Base-by-base conservation (phyloP, 2,329 filamentous ascomycete genomes). In the Leptographium radiaticola region DNA sequence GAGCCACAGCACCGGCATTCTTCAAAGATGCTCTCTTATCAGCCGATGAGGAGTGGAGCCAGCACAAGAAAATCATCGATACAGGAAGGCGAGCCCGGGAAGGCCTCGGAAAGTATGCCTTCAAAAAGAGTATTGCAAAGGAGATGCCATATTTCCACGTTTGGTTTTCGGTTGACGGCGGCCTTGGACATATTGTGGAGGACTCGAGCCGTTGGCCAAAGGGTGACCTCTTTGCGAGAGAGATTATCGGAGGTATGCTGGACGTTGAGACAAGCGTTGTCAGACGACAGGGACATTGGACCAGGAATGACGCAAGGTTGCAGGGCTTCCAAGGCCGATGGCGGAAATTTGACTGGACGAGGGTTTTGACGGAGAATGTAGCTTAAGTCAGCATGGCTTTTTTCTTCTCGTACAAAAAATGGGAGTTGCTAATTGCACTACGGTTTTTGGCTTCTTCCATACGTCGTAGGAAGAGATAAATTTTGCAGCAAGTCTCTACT, bases 131-230 rank as follows among this genome's bases (percentile, higher is more conserved):
- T 20, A 74, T 98, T 57, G 88, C 87, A 13, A 95, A 94, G 70
- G 91, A 98, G 72, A 91, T 94, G 87, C 91, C 94, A 0, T 98
- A 98, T 67, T 98, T 98, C 63, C 93, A 98, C 67, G 91, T 84
- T 20, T 98, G 91, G 90, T 97, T 97, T 65, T 80, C 82, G 52
- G 72, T 98, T 1, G 90, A 98, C 64, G 93, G 93, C 2, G 93
- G 93, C 0, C 70, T 98, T 59, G 93, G 89, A 0, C 93, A 98
- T 66, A 75, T 98, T 10, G 87, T 98, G 0, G 93, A 98, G 69
- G 87, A 98, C 61, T 74, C 82, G 33, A 77, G 81, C 49, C 75
- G 83, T 51, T 98, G 93, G 93, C 94, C 94, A 0, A 80, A 78
- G 62, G 91, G 91, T 0, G 93, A 98, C 68, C 67, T 96, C 18